Base-by-base conservation (phyloP, 1,284 basidiomycete species). In the Volvariella surrecta region DNA sequence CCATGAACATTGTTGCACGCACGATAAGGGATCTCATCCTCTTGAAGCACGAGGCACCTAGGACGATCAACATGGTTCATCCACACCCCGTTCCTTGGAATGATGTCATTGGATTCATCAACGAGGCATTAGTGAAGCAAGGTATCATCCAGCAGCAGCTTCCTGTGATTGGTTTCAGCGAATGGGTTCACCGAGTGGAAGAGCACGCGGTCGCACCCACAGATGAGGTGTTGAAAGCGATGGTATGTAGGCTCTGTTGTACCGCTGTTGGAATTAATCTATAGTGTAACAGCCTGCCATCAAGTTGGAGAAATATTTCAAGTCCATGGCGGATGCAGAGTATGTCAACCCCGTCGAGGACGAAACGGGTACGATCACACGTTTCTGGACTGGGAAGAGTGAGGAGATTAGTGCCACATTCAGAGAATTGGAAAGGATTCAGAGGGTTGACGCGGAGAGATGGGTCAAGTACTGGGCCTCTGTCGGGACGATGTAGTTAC, bases 41-140 rank as follows among this genome's bases (percentile, higher is more conserved):
- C 32, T 40, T 43, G 7, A 43, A 44, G 15, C 24, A 39, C 4
- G 40, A 16, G 15, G 37, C 45, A 15, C 43, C 48, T 2, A 34
- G 21, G 1, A 41, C 48, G 8, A 30, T 53, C 2, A 48, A 54
- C 42, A 32, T 53, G 9, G 45, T 50, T 2, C 53, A 54, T 37
- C 52, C 53, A 10, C 46, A 44, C n/a, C 50, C 50, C 8, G 32
- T 47, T 6, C 20, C 21, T 17, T 51, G 49, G 48, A 43, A 44
- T 1, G n/a, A 40, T 17, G 30, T 52, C 28, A 50, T 48, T 10
- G 19, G 43, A 10, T 22, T 39, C 13, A 35, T 50, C n/a, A 34
- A 37, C 18, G 10, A 40, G 8, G 46, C 39, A 8, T 9, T 51
- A 2, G 38, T 40, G 13, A 16, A 37, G 19, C 34, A 35, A 19